Evolutionary conservation across 345 rosid species (phyloP), one percentile per base, ranked within the genome.

Genomic region (Xanthoceras sorbifolium): DNA sequence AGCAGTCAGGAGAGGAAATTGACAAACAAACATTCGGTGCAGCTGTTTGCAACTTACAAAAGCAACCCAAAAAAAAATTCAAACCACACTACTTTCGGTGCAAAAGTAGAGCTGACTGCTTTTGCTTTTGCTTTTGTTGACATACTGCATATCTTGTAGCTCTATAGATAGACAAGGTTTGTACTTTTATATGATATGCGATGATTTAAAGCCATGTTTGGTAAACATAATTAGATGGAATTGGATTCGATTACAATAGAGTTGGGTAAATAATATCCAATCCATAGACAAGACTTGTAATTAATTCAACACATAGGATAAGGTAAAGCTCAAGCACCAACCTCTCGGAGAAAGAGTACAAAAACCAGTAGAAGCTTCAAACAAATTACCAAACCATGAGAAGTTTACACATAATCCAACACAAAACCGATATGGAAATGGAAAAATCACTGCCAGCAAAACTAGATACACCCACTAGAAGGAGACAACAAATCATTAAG

Each of bases 81-180:
- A n/a, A n/a, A n/a, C n/a, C n/a, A n/a, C n/a, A n/a, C n/a, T n/a
- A n/a, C n/a, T n/a, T n/a, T n/a, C n/a, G n/a, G n/a, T n/a, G n/a
- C n/a, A n/a, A n/a, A n/a, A n/a, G n/a, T n/a, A n/a, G n/a, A n/a
- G n/a, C n/a, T n/a, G n/a, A n/a, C n/a, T n/a, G n/a, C n/a, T n/a
- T n/a, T n/a, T n/a, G n/a, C n/a, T n/a, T n/a, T n/a, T n/a, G n/a
- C n/a, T n/a, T n/a, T n/a, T n/a, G n/a, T n/a, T 89, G 87, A 76
- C 87, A 88, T 72, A 83, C 90, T 20, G 88, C 91, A 48, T 88
- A 84, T 80, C 74, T 81, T 67, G 82, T 85, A 59, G 88, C 91
- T 70, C 79, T 90, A 31, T 72, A 71, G 67, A 84, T 76, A 25
- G 93, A 90, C 75, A 78, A 85, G 83, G 93, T 87, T 32, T 32